Evolutionary conservation across 169 alveolate genomes (phyloP), one percentile per base, ranked within the genome.

Genomic region (Plasmodium berghei): DNA sequence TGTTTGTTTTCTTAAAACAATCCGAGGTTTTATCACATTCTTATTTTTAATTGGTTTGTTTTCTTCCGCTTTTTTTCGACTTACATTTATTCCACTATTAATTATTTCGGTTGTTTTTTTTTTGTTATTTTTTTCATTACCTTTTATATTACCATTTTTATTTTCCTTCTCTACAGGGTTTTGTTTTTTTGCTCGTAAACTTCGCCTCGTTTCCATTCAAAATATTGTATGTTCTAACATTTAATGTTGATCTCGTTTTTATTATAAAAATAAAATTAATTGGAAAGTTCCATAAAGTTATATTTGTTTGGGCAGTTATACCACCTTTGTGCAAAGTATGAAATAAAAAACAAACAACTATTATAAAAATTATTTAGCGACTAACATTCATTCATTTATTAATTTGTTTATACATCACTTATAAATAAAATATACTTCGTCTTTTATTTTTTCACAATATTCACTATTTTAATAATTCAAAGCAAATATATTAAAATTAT

Each of bases 131-230:
- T 49, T 2, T 14, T 24, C 40, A 63, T 2, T 5, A n/a, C 24
- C 74, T 6, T 63, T 14, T 58, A 48, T 22, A 9, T 45, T n/a
- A 45, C 24, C 49, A 10, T 58, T 46, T 61, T 52, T 18, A 4
- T 49, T 26, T 42, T 22, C 40, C 24, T 6, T 58, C 26, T 16
- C 69, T 55, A 54, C 56, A 1, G 48, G 1, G 3, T 28, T 45
- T 6, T 64, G 71, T 18, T 70, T 22, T 49, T 24, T 67, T 20
- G 45, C 63, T 10, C 75, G 40, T 22, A 69, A 69, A 10, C 71
- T 70, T 45, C 83, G 46, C 42, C 85, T 69, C 46, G 85, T 83
- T 62, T 83, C 85, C 90, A 83, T 83, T 34, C 40, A 67, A 14
- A 52, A 8, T 34, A 34, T 34, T 3, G 8, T 34, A 34, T 34